A percentile compares a stretch with the other conserved stretches of the same genome.
Evolutionary conservation across 139 green algal genomes (phyloP).

Genomic region (Raphidocelis subcapitata): DNA sequence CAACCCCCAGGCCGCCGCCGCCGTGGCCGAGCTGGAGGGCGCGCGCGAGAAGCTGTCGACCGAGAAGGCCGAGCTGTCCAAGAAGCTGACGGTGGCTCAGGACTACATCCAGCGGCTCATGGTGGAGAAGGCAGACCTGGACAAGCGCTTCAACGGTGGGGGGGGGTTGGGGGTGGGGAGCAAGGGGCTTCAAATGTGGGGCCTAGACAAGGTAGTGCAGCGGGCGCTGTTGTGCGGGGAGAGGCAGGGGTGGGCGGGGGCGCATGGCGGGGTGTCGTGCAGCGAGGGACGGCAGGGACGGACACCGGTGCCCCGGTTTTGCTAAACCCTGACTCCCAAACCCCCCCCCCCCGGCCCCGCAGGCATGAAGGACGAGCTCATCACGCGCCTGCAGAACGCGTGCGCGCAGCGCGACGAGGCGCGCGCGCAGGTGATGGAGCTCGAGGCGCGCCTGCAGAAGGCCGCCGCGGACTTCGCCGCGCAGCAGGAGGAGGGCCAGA

Average conservation of each 20-base stretch:
- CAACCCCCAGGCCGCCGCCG: too few species aligned
- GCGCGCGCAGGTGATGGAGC: conserved; percentile 68
- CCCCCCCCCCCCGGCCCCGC: too few species aligned
- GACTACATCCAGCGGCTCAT: conserved; percentile 40
- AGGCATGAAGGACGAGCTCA: conserved; percentile 66
- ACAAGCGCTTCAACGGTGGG: conserved; percentile 58
- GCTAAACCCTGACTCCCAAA: too few species aligned
- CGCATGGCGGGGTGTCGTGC: too few species aligned
- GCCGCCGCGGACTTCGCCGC: conserved; percentile 18
- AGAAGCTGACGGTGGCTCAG: conserved; percentile 44
- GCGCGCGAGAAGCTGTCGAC: background rate
- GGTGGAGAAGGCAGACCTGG: conserved; percentile 47
- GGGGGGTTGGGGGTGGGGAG: too few species aligned
- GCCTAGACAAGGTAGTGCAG: too few species aligned
- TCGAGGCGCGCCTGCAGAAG: conserved; percentile 41
- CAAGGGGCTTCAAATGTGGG: too few species aligned
- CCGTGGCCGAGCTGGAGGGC: conserved; percentile 1
- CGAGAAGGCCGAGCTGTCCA: conserved; percentile 38
- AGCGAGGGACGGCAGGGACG: too few species aligned
- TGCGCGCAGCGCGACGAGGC: conserved; percentile 82
- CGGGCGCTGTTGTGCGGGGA: too few species aligned
- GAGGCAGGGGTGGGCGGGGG: too few species aligned
- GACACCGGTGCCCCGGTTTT: too few species aligned
- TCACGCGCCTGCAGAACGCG: conserved; percentile 82
- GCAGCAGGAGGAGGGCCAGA: conserved; percentile 18